A percentile compares a stretch with the other conserved stretches of the same genome.
Evolutionary conservation across 2,329 filamentous ascomycete species (phyloP).

Genomic region (Fusarium armeniacum): DNA sequence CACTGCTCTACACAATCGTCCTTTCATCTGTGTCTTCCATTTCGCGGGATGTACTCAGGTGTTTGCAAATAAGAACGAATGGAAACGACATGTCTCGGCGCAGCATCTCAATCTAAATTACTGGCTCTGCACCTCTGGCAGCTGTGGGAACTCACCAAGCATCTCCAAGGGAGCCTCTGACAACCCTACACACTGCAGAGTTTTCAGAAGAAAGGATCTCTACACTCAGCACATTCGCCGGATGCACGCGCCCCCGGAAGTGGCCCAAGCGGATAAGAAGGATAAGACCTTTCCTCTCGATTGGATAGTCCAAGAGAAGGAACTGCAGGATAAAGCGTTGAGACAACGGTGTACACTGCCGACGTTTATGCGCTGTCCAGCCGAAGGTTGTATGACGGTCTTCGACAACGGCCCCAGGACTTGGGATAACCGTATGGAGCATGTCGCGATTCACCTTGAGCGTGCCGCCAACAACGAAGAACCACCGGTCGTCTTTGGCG

Average conservation of each 20-base stretch:
- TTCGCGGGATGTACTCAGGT: constrained; percentile 80
- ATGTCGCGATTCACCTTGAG: constrained; percentile 85
- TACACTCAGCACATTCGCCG: constrained; percentile 90
- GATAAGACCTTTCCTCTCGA: constrained; percentile 54
- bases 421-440: constrained; percentile 90
- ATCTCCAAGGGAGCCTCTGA: constrained; percentile 26
- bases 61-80: constrained; percentile 91
- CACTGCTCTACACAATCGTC: constrained; percentile 68
- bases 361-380: constrained; percentile 70
- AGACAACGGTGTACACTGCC: constrained; percentile 74
- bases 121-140: constrained; percentile 80
- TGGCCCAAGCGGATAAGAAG: constrained; percentile 52
- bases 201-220: constrained; percentile 92
- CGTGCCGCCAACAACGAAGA: constrained; percentile 51
- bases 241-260: constrained; percentile 75
- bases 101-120: constrained; percentile 82
- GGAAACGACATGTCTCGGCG: constrained; percentile 88
- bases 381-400: constrained; percentile 67
- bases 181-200: constrained; percentile 66
- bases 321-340: constrained; percentile 71
- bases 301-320: constrained; percentile 68
- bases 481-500: constrained; percentile 57
- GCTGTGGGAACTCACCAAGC: constrained; percentile 60
- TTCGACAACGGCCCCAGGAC: constrained; percentile 73
- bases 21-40: constrained; percentile 83